Evolutionary conservation across 768 basidiomycete genomes (phyloP), one percentile per base, ranked within the genome.

Genomic region (Melanogaster broomeanus): DNA sequence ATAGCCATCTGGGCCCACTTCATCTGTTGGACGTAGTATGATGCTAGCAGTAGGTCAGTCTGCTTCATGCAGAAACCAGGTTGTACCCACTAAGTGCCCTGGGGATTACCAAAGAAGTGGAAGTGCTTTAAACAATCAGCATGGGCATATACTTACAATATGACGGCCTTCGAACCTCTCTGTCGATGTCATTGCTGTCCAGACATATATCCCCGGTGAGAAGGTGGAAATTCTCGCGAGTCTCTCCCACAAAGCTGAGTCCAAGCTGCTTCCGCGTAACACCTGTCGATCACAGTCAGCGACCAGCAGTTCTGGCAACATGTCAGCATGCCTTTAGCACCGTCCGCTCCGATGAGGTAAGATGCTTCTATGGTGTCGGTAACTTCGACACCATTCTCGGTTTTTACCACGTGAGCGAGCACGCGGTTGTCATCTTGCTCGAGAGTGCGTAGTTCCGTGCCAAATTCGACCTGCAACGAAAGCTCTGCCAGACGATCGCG

Each of bases 71-170:
- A 27, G 25, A 34, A 44, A 45, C 7, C 18, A 24, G 45, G 35
- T 3, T 3, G 47, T n/a, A 33, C 22, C 33, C 21, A 35, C 27
- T 21, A 31, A 27, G 9, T n/a, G 19, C 9, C 16, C 12, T 15
- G 21, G 21, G 12, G 56, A 40, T 75, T 72, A 1, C 78, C 76
- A 77, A 77, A 79, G 63, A 74, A 74, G 55, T 78, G 77, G 77
- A 76, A 78, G 49, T 70, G 61, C 77, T 79, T 18, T 31, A 34
- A 34, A 34, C 5, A 34, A 34, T 12, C 33, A 34, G 33, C 12
- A 11, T 34, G 16, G 4, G 11, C 72, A 30, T 41, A 76, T 76
- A 48, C 73, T 71, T n/a, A n/a, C n/a, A 27, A 8, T 4, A 27
- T 8, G 25, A 27, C 8, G 25, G 25, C 8, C 25, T 27, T 8